A percentile compares a stretch with the other conserved stretches of the same genome.
These are phyloP conservation scores for Hymenoscyphus albidus DNA, from an alignment of 2,329 filamentous ascomycete species.

Conservation along the genomic window DNA sequence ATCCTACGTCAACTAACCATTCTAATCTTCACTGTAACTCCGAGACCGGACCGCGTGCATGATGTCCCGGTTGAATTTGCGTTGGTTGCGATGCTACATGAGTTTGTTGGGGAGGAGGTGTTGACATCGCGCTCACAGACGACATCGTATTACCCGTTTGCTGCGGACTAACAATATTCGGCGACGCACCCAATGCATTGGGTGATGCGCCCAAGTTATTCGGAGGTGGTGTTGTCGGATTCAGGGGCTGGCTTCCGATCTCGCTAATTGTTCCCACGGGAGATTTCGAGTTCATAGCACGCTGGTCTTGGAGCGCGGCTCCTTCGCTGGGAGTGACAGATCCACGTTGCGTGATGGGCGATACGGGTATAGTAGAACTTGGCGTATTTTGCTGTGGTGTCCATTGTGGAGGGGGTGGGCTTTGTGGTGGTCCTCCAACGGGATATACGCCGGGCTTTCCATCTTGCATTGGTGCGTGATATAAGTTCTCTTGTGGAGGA, in stretches of 20 bases:
- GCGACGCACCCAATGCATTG: neutral
- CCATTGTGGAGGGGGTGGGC: slow-evolving; percentile 7
- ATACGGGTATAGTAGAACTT: neutral
- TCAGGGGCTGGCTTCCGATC: slow-evolving; percentile 2
- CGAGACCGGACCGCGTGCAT: neutral
- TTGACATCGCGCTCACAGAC: neutral
- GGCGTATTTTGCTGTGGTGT: slow-evolving; percentile 1
- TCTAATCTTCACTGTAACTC: neutral
- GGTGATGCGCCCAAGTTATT: neutral
- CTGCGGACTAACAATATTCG: neutral
- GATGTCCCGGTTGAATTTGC: neutral
- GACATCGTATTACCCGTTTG: neutral
- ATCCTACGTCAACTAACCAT: neutral
- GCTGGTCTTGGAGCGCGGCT: neutral
- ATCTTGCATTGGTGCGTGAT: slow-evolving; percentile 5
- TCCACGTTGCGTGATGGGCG: slow-evolving; percentile 6
- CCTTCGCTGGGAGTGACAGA: slow-evolving; percentile 7
- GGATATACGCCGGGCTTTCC: neutral
- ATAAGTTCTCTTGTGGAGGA: slow-evolving; percentile 1
- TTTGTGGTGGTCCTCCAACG: neutral
- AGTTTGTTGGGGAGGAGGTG: neutral
- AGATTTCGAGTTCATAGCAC: neutral
- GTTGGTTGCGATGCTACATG: neutral
- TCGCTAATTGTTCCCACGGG: slow-evolving; percentile 7
- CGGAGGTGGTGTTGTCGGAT: neutral